phyloP scores from a whole-genome alignment of 495 filamentous ascomycete genomes.

The Pyronema omphalodes region DNA sequence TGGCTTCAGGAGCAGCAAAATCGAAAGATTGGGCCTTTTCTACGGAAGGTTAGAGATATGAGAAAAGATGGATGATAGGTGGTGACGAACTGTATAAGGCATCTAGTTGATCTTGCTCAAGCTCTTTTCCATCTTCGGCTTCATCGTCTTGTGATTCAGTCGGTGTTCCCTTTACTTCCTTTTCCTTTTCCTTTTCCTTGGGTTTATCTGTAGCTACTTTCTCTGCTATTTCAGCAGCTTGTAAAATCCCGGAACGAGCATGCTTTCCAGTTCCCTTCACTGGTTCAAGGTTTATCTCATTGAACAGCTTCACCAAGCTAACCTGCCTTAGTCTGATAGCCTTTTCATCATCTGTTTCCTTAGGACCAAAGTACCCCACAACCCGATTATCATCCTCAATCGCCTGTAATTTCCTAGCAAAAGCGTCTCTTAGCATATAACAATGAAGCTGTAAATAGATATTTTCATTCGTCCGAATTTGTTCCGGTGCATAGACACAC shows the following conservation, averaged over 20 bases:
- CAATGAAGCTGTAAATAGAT: constrained; percentile 73
- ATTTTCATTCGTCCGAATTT: constrained; percentile 74
- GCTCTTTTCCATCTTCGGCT: constrained; percentile 54
- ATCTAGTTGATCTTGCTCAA: constrained; percentile 91
- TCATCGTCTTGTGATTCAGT: constrained; percentile 26
- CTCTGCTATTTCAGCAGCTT: constrained; percentile 71
- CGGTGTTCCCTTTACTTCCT: neutral
- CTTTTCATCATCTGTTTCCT: constrained; percentile 73
- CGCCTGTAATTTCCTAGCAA: constrained; percentile 39
- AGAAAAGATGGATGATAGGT: constrained; percentile 6
- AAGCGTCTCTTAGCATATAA: constrained; percentile 54
- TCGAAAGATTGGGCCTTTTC: constrained; percentile 95
- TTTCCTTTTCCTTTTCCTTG: constrained; percentile 27
- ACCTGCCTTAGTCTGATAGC: constrained; percentile 72
- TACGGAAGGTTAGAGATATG: neutral
- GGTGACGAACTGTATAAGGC: constrained; percentile 44
- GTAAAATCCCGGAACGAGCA: constrained; percentile 62
- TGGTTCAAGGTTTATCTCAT: constrained; percentile 70
- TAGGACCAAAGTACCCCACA: constrained; percentile 42
- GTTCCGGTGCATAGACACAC: constrained; percentile 80
- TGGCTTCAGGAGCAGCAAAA: constrained; percentile 70
- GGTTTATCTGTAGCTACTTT: constrained; percentile 53
- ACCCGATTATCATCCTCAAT: constrained; percentile 48
- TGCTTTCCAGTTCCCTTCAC: constrained; percentile 55
- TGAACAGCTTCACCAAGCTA: constrained; percentile 69